A percentile compares a stretch with the other conserved stretches of the same genome.
phyloP scores from a whole-genome alignment of 2,329 filamentous ascomycete species.

The Pseudogymnoascus sp. region DNA sequence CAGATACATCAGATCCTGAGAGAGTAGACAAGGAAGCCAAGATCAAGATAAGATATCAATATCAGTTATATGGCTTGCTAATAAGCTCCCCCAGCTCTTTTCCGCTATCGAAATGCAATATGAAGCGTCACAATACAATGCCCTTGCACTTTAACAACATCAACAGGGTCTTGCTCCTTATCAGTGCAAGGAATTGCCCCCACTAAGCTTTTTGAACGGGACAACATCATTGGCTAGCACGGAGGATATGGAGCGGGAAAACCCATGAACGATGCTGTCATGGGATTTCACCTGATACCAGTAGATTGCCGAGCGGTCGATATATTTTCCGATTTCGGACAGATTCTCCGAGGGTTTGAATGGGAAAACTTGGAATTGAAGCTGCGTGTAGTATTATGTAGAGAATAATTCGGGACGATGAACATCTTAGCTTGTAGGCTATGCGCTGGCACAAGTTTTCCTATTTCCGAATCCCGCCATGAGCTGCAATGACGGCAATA shows the following conservation, averaged over 20 bases:
- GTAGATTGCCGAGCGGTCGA: conserved; percentile 1
- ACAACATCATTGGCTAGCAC: not conserved
- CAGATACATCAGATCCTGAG: not conserved
- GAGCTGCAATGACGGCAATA: not conserved
- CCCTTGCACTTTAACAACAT: not conserved
- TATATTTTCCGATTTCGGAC: conserved; percentile 9
- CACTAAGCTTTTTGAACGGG: not conserved
- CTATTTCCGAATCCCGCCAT: not conserved
- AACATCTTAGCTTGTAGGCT: not conserved
- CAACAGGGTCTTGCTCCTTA: conserved; percentile 9
- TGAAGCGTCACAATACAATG: not conserved
- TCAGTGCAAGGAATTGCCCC: conserved; percentile 4
- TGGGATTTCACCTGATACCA: conserved; percentile 1
- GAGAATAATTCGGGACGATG: not conserved
- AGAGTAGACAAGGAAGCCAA: not conserved
- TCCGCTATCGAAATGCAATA: conserved; percentile 7
- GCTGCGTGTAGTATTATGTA: not conserved
- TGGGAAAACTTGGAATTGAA: conserved; percentile 3
- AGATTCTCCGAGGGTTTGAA: not conserved
- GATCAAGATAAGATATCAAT: conserved; percentile 7
- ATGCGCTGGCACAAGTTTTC: not conserved
- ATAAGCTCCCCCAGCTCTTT: conserved; percentile 2
- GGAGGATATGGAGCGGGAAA: not conserved
- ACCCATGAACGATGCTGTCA: conserved; percentile 5
- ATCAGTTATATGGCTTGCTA: conserved; percentile 7